Percentiles rank a stretch among this genome's conserved stretches.
Evolutionary conservation across 2,329 filamentous ascomycete genomes (phyloP).

Genomic region (Colletotrichum endophyticum): DNA sequence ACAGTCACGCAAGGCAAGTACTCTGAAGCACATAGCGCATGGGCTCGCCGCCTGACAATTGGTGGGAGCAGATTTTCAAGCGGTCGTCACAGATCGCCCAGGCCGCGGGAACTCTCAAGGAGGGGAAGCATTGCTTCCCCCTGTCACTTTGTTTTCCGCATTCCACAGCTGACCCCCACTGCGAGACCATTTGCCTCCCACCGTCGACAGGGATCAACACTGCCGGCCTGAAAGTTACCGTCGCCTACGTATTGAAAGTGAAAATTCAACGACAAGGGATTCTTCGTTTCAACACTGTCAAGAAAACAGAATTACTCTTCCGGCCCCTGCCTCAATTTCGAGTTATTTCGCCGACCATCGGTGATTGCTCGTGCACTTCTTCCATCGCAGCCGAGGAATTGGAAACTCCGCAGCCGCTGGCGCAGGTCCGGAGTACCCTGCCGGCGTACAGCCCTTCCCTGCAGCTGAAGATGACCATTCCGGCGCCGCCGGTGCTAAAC

Average conservation of each 20-base stretch:
- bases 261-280: background rate
- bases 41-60: background rate
- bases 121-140: background rate
- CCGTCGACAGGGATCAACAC: background rate
- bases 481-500: background rate
- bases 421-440: background rate
- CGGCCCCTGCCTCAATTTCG: background rate
- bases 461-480: background rate
- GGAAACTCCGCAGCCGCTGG: background rate
- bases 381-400: background rate
- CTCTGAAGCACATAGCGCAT: background rate
- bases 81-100: background rate
- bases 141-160: background rate
- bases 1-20: background rate
- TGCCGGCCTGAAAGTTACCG: background rate
- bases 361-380: background rate
- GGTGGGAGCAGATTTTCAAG: background rate
- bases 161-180: background rate
- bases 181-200: background rate
- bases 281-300: background rate
- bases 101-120: background rate
- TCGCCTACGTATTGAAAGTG: background rate
- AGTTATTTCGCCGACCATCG: background rate
- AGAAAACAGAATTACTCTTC: background rate
- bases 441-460: background rate